Evolutionary conservation across 2,329 filamentous ascomycete genomes (phyloP).

Genomic region (Xylogone sp.): DNA sequence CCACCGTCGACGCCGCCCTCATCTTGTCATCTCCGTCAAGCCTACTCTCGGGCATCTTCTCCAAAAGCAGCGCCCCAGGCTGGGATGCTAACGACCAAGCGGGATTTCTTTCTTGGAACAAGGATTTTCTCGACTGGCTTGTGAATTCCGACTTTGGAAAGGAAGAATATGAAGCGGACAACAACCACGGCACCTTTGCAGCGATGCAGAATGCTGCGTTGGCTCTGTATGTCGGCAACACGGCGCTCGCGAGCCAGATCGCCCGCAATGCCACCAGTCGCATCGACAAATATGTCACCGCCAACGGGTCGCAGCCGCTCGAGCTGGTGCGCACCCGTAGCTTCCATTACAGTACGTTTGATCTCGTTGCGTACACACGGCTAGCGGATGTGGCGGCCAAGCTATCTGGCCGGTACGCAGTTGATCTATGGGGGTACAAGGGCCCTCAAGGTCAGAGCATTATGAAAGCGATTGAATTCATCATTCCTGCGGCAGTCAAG

Average conservation of each 20-base stretch:
- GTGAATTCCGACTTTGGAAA: constrained; percentile 19
- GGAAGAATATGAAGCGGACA: constrained; percentile 10
- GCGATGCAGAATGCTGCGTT: constrained; percentile 21
- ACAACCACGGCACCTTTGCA: constrained; percentile 25
- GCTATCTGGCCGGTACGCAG: constrained; percentile 17
- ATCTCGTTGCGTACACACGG: constrained; percentile 16
- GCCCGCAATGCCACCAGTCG: constrained; percentile 5
- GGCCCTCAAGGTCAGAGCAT: constrained; percentile 20
- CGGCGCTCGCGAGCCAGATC: constrained; percentile 4
- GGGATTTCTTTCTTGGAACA: constrained; percentile 19
- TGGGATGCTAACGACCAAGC: constrained; percentile 15
- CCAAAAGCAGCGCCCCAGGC: constrained; percentile 8
- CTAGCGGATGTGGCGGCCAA: too few species aligned
- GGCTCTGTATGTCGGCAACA: constrained; percentile 22
- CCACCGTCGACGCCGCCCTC: constrained; percentile 21
- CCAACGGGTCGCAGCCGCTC: constrained; percentile 21
- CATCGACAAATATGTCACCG: constrained; percentile 17
- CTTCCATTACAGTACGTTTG: constrained; percentile 27
- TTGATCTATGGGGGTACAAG: constrained; percentile 19
- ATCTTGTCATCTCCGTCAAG: constrained; percentile 2
- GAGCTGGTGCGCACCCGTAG: constrained; percentile 24
- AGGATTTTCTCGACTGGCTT: constrained; percentile 21
- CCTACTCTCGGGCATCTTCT: too few species aligned
- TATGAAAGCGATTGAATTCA: constrained; percentile 17
- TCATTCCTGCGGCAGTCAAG: constrained; percentile 21